A percentile compares a stretch with the other conserved stretches of the same genome.
phyloP scores from a whole-genome alignment of 768 basidiomycete genomes.

The Sarcodon aspratus region DNA sequence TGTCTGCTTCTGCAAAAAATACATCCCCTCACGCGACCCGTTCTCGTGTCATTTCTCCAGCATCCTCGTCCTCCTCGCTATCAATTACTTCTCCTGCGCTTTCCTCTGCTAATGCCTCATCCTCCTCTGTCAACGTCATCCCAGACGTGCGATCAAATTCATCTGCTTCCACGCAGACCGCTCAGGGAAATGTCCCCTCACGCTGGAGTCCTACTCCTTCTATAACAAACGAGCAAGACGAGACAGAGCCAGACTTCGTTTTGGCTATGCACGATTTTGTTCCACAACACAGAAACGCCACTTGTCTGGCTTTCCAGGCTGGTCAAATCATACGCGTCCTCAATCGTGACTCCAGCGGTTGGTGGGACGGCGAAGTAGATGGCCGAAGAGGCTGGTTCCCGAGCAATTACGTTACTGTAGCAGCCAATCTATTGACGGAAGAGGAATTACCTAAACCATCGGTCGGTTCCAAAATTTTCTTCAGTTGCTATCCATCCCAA shows the following conservation, averaged over 20 bases:
- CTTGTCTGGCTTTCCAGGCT: constrained; percentile 80
- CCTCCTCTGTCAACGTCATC: constrained; percentile 5
- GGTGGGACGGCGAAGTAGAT: constrained; percentile 98
- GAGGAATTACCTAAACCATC: constrained; percentile 36
- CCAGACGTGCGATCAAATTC: background rate
- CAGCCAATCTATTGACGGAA: constrained; percentile 44
- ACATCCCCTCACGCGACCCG: constrained; percentile 14
- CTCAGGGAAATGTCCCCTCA: background rate
- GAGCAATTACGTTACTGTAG: constrained; percentile 83
- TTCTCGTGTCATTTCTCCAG: constrained; percentile 13
- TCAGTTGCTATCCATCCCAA: constrained; percentile 3
- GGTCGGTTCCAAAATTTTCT: constrained; percentile 23
- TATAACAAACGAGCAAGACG: constrained; percentile 5
- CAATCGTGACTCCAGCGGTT: constrained; percentile 79
- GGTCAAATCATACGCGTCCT: constrained; percentile 90
- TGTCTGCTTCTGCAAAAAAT: constrained; percentile 7
- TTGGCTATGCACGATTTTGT: constrained; percentile 88
- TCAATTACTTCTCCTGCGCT: constrained; percentile 9
- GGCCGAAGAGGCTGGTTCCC: constrained; percentile 95
- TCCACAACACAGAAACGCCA: constrained; percentile 58
- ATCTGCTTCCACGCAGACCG: constrained; percentile 1
- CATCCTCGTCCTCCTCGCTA: constrained; percentile 13
- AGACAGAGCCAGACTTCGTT: constrained; percentile 51
- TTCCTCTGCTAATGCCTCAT: constrained; percentile 6
- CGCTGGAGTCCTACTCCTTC: background rate